These are phyloP conservation scores for Phytophthora sp. DNA, from an alignment of 352 stramenopile genomes.

Conservation along the genomic window DNA sequence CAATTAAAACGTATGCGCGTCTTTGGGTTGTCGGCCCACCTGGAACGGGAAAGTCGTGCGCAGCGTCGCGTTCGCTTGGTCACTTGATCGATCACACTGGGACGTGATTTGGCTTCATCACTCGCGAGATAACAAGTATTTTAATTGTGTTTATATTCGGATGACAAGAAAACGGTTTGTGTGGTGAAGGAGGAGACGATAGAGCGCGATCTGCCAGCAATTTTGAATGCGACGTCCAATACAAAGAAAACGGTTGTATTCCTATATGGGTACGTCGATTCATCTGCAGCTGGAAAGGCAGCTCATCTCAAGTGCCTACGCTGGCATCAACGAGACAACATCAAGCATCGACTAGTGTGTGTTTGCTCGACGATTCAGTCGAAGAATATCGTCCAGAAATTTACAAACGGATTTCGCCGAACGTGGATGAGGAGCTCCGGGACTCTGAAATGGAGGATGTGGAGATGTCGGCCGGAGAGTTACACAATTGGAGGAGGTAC, in stretches of 20 bases:
- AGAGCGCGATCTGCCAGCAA: background rate
- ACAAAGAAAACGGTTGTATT: conserved; percentile 7
- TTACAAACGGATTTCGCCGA: background rate
- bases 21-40: conserved; percentile 9
- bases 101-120: conserved; percentile 15
- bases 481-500: no score
- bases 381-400: background rate
- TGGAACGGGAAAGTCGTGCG: conserved; percentile 8
- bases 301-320: conserved; percentile 3
- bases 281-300: conserved; percentile 1
- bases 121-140: background rate
- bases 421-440: background rate
- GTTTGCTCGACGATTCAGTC: background rate
- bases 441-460: no score
- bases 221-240: conserved; percentile 1
- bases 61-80: conserved; percentile 4
- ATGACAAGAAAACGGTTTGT: conserved; percentile 11
- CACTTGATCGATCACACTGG: conserved; percentile 3
- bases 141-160: conserved; percentile 14
- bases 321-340: conserved; percentile 1
- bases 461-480: no score
- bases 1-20: conserved; percentile 9
- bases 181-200: conserved; percentile 2
- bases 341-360: background rate
- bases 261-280: conserved; percentile 11